Evolutionary conservation across 768 basidiomycete genomes (phyloP).

Genomic region (Lentinula sp.): DNA sequence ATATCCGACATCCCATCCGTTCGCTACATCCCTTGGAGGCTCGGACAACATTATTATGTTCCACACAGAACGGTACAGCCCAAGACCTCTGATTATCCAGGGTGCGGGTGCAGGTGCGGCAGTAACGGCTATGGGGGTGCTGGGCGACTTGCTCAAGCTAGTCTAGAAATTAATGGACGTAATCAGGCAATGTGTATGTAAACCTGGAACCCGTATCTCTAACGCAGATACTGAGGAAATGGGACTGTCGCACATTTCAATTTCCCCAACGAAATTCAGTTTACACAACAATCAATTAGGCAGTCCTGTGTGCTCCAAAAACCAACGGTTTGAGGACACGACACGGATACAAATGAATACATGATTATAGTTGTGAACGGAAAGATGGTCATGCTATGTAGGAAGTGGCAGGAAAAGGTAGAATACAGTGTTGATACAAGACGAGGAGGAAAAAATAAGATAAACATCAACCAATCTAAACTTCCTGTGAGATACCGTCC

Average conservation of each 20-base stretch:
- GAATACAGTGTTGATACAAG: conserved; percentile 9
- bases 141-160: conserved; percentile 76
- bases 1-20: conserved; percentile 86
- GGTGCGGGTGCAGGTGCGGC: conserved; percentile 97
- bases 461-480: conserved; percentile 6
- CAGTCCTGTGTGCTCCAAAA: not conserved
- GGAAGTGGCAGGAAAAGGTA: not conserved
- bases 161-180: no score
- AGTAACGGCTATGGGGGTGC: conserved; percentile 97
- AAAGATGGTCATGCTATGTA: not conserved
- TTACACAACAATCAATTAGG: not conserved
- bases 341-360: not conserved
- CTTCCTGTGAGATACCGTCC: conserved; percentile 16
- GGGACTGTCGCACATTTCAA: no score
- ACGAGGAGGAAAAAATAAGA: not conserved
- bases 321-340: not conserved
- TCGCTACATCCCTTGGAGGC: conserved; percentile 92
- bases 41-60: conserved; percentile 99
- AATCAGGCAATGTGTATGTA: no score
- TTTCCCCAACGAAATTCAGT: conserved; percentile 12
- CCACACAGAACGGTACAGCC: conserved; percentile 87
- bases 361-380: not conserved
- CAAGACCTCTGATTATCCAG: conserved; percentile 87
- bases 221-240: no score
- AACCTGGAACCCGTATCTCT: no score